Conservation (phyloP, 805 yeast genomes). For the Ogataea chonburiensis region DNA sequence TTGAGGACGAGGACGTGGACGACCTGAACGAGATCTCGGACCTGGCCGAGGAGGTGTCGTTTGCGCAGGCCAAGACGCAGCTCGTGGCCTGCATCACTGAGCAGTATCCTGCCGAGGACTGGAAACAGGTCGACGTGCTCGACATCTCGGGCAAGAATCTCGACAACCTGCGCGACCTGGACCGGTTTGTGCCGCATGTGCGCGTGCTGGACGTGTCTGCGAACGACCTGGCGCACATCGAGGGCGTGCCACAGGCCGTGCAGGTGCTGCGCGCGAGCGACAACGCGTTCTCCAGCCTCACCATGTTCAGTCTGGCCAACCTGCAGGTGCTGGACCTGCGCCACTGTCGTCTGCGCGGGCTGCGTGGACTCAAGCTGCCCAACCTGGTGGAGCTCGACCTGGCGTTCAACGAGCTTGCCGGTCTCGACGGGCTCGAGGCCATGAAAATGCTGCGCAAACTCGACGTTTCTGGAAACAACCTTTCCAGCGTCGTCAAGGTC, state of each 20-base stretch:
- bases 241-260: constrained; percentile 44
- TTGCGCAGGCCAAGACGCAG: constrained; percentile 44
- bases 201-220: constrained; percentile 39
- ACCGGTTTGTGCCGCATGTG: constrained; percentile 44
- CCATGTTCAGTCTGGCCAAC: constrained; percentile 42
- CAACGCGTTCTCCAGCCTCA: constrained; percentile 41
- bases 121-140: constrained; percentile 43
- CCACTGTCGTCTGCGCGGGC: constrained; percentile 36
- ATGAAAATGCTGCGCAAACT: constrained; percentile 41
- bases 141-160: constrained; percentile 36
- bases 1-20: constrained; percentile 15
- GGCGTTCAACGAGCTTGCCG: constrained; percentile 36
- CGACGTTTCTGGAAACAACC: constrained; percentile 41
- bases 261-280: constrained; percentile 39
- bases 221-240: constrained; percentile 43
- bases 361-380: constrained; percentile 40
- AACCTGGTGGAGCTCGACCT: constrained; percentile 44
- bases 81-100: constrained; percentile 48
- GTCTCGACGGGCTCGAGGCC: constrained; percentile 37
- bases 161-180: constrained; percentile 43
- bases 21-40: constrained; percentile 26
- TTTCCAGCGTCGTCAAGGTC: constrained; percentile 44
- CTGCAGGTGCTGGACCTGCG: constrained; percentile 44
- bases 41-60: constrained; percentile 39
- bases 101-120: constrained; percentile 38